Evolutionary conservation across 768 basidiomycete genomes (phyloP).

Genomic region (Pisolithus tinctorius): DNA sequence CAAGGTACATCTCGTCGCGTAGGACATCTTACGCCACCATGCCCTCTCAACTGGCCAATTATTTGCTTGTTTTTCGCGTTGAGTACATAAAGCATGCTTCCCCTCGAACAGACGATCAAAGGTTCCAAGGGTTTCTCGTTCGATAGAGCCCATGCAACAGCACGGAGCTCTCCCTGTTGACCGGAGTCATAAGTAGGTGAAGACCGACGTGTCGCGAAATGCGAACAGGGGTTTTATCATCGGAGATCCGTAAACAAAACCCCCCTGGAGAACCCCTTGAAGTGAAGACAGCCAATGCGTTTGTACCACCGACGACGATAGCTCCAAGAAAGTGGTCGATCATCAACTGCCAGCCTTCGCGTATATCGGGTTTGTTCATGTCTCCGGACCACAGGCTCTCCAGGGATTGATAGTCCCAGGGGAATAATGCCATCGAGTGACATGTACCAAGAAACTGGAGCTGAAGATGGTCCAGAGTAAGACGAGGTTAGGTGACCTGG

Average conservation of each 20-base stretch:
- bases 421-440: conserved; percentile 42
- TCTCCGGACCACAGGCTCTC: conserved; percentile 32
- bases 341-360: conserved; percentile 39
- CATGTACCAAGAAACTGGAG: conserved; percentile 29
- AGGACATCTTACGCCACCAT: conserved; percentile 55
- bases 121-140: conserved; percentile 43
- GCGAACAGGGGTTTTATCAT: conserved; percentile 14
- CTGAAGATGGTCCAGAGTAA: conserved; percentile 3
- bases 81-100: conserved; percentile 51
- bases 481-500: conserved; percentile 1
- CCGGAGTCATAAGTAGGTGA: conserved; percentile 5
- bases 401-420: conserved; percentile 31
- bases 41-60: conserved; percentile 52
- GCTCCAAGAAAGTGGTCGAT: conserved; percentile 44
- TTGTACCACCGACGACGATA: conserved; percentile 40
- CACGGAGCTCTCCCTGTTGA: conserved; percentile 18
- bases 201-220: neutral
- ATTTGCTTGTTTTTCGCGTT: conserved; percentile 36
- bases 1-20: neutral
- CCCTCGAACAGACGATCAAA: conserved; percentile 48
- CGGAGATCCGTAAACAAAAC: conserved; percentile 32
- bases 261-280: conserved; percentile 10
- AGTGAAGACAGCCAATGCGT: conserved; percentile 33
- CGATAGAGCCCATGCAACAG: conserved; percentile 56
- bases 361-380: conserved; percentile 24